A percentile compares a stretch with the other conserved stretches of the same genome.
Evolutionary conservation across 1,139 yeast genomes (phyloP).

Genomic region (Candida sanyaensis): DNA sequence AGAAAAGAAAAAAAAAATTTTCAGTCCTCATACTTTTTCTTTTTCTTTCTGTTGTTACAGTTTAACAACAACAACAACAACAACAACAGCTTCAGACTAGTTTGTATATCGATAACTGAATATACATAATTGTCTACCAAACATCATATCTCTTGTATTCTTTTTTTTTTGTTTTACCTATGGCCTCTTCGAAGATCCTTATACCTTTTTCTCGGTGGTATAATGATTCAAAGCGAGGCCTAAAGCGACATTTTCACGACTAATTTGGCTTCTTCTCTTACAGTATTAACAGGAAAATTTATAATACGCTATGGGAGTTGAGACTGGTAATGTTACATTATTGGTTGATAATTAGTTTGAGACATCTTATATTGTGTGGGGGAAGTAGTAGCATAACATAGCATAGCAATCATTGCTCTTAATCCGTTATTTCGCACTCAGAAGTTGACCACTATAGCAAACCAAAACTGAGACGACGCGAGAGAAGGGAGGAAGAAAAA

Average conservation of each 20-base stretch:
- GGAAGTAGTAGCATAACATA: no score
- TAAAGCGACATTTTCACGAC: conserved; percentile 35
- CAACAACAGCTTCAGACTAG: no score
- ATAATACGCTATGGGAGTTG: conserved; percentile 16
- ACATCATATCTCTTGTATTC: no score
- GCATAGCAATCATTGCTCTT: no score
- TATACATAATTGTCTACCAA: no score
- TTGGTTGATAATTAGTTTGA: conserved; percentile 29
- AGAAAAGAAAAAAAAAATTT: no score
- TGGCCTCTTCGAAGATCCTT: conserved; percentile 74
- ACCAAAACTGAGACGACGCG: neutral
- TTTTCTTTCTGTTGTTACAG: neutral
- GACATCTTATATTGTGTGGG: conserved; percentile 17
- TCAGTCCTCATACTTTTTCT: neutral
- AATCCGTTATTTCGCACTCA: no score
- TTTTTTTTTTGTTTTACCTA: neutral
- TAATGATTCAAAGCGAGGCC: conserved; percentile 75
- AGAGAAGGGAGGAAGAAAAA: neutral
- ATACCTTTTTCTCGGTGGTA: conserved; percentile 51
- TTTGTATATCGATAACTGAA: neutral
- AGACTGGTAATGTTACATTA: conserved; percentile 18
- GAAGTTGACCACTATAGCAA: no score
- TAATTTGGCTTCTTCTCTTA: conserved; percentile 25
- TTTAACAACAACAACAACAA: no score
- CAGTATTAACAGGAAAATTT: conserved; percentile 8